Evolutionary conservation across 1,139 yeast genomes (phyloP).

Genomic region (Yamadazyma epiphylla): DNA sequence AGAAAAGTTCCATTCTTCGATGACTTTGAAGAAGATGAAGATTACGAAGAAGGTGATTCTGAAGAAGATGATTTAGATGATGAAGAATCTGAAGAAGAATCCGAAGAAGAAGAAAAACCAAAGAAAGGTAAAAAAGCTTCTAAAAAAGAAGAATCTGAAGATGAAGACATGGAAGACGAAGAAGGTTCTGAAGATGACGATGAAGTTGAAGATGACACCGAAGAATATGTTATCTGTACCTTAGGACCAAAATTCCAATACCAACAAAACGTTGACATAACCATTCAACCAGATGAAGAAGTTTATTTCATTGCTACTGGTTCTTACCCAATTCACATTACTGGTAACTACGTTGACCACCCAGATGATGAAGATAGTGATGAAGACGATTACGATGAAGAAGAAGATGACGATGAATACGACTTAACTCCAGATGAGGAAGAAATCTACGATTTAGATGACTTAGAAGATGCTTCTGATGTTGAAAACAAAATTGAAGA

Average conservation of each 20-base stretch:
- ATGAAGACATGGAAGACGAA: conserved; percentile 48
- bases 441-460: conserved; percentile 67
- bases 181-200: conserved; percentile 58
- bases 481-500: conserved; percentile 55
- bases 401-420: conserved; percentile 67
- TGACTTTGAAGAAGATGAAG: conserved; percentile 43
- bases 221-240: conserved; percentile 84
- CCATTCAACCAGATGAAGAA: conserved; percentile 91
- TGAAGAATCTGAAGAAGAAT: conserved; percentile 42
- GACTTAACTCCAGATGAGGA: conserved; percentile 93
- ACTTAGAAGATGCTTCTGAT: conserved; percentile 56
- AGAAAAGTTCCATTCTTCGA: conserved; percentile 53
- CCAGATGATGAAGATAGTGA: conserved; percentile 74
- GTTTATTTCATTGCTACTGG: conserved; percentile 94
- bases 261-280: conserved; percentile 89
- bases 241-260: conserved; percentile 78
- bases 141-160: conserved; percentile 37
- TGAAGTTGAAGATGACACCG: conserved; percentile 54
- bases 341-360: conserved; percentile 95
- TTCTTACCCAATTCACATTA: conserved; percentile 85
- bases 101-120: conserved; percentile 18
- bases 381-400: conserved; percentile 46
- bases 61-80: conserved; percentile 52
- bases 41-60: conserved; percentile 47
- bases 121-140: conserved; percentile 18